Evolutionary conservation across 169 alveolate genomes (phyloP), one percentile per base, ranked within the genome.

Genomic region (Plasmodium billcollinsi): DNA sequence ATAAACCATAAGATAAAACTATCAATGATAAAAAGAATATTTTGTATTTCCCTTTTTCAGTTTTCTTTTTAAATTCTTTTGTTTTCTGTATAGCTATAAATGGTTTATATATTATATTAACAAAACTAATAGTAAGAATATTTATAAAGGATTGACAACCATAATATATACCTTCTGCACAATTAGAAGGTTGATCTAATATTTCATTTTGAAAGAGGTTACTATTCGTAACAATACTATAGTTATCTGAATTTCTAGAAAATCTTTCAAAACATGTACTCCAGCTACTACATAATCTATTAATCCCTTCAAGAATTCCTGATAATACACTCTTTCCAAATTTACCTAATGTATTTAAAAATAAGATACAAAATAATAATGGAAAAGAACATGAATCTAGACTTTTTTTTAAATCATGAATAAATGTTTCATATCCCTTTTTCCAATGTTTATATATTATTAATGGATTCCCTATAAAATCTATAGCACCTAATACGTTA

Each of bases 401-500:
- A 71, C 92, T 86, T 59, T 86, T 86, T 49, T 72, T 86, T 72
- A 86, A 45, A 49, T 86, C 92, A 18, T 86, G 52, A 49, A 86
- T 86, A 65, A 56, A 86, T 18, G 67, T 73, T n/a, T 54, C 59
- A 56, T 75, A 83, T 1, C 95, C 96, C 39, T 90, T 88, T 67
- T 92, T 74, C 95, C 96, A 94, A 72, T 93, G 96, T 69, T 93
- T 92, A 74, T 91, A 72, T 14, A 94, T 92, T 15, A 90, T 92
- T 89, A 93, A 91, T 43, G 96, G 96, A 88, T 94, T 94, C 47
- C 96, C 96, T 18, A 94, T 94, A 63, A 94, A 93, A 61, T 94
- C 96, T 0, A 94, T 91, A 12, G 96, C 96, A 56, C 96, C 95
- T 24, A 94, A 93, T 66, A 94, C 95, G 62, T 94, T 93, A 92